Evolutionary conservation across 2,329 filamentous ascomycete species (phyloP).

Genomic region (Aspergillus alliaceus): DNA sequence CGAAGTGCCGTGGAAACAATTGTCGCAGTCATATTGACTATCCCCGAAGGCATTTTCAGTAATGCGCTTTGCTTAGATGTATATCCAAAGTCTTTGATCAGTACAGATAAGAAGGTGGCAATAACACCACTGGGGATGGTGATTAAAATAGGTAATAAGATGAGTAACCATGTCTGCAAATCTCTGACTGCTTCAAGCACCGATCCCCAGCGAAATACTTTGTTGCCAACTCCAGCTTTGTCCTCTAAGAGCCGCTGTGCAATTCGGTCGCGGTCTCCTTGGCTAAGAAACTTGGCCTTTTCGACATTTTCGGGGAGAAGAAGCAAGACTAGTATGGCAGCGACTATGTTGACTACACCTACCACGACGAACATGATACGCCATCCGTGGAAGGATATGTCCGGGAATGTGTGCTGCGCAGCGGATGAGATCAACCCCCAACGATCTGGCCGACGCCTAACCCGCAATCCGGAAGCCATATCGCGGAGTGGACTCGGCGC

Average conservation of each 20-base stretch:
- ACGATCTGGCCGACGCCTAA: slow-evolving; percentile 29
- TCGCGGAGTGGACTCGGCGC: slow-evolving; percentile 25
- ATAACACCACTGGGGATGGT: slow-evolving; percentile 47
- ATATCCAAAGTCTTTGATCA: slow-evolving; percentile 46
- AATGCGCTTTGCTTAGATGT: slow-evolving; percentile 43
- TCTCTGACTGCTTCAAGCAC: slow-evolving; percentile 21
- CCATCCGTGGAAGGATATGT: slow-evolving; percentile 23
- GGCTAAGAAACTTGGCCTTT: slow-evolving; percentile 24
- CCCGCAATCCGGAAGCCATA: slow-evolving; percentile 30
- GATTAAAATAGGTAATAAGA: slow-evolving; percentile 33
- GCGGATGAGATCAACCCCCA: slow-evolving; percentile 31
- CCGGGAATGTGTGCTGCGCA: slow-evolving; percentile 25
- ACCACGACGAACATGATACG: slow-evolving; percentile 31
- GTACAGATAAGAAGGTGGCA: slow-evolving; percentile 46
- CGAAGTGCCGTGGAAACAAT: slow-evolving; percentile 33
- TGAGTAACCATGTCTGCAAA: slow-evolving; percentile 22
- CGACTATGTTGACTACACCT: slow-evolving; percentile 25
- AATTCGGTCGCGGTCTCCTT: slow-evolving; percentile 17
- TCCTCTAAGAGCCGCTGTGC: slow-evolving; percentile 18
- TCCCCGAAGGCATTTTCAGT: slow-evolving; percentile 47
- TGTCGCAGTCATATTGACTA: slow-evolving; percentile 39
- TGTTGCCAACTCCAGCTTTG: slow-evolving; percentile 19
- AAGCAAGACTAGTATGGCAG: slow-evolving; percentile 20
- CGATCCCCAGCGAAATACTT: slow-evolving; percentile 24
- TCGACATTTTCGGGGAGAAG: slow-evolving; percentile 21